A percentile compares a stretch with the other conserved stretches of the same genome.
Evolutionary conservation across 208 protist species (phyloP).

Genomic region (Trypanosomatidae sp.): DNA sequence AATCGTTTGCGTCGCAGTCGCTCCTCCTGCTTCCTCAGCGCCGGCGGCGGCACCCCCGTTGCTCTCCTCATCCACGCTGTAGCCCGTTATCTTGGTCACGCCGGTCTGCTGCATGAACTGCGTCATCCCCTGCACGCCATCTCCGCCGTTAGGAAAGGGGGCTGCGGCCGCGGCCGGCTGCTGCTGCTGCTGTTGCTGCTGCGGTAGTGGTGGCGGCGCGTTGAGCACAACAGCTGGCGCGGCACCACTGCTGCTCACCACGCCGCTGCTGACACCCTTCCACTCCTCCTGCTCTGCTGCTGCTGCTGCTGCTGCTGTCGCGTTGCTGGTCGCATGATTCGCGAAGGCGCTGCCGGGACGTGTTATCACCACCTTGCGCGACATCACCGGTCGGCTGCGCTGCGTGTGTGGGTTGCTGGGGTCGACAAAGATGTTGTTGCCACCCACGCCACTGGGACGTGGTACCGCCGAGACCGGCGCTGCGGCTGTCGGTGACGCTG

Average conservation of each 20-base stretch:
- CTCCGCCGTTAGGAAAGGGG: too few relatives aligned
- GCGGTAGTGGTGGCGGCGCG: too few relatives aligned
- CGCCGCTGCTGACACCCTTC: too few relatives aligned
- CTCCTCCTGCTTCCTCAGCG: background rate
- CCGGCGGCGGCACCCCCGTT: background rate
- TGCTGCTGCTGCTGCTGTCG: too few relatives aligned
- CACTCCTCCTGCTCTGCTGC: too few relatives aligned
- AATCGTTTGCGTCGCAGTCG: background rate
- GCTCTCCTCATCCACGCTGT: constrained; percentile 33
- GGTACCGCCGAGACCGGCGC: background rate
- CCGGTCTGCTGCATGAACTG: constrained; percentile 39
- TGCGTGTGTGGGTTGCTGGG: constrained; percentile 21
- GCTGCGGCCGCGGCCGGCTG: constrained; percentile 12
- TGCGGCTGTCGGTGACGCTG: background rate
- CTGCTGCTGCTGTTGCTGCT: too few relatives aligned
- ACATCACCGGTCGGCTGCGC: constrained; percentile 31
- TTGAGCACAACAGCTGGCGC: too few relatives aligned
- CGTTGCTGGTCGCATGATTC: too few relatives aligned
- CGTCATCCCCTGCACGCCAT: constrained; percentile 29
- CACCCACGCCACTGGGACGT: background rate
- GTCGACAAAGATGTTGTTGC: constrained; percentile 56
- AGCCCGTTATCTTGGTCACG: constrained; percentile 45
- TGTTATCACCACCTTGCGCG: constrained; percentile 30
- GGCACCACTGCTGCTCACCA: too few relatives aligned
- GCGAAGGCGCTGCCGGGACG: too few relatives aligned